Evolutionary conservation across 768 basidiomycete species (phyloP).

Genomic region (Chalciporus sphaerocephalus): DNA sequence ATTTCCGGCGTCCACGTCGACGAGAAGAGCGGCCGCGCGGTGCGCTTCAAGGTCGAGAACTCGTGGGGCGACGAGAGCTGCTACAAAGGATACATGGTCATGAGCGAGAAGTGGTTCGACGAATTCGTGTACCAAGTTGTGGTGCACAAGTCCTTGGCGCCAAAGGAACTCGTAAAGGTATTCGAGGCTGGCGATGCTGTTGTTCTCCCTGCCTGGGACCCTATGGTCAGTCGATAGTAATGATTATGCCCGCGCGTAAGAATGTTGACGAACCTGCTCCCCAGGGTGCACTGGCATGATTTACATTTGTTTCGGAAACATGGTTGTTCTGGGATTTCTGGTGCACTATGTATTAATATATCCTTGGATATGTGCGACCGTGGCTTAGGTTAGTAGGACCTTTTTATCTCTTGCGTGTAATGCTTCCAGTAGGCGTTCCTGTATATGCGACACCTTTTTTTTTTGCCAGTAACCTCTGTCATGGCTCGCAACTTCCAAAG

Average conservation of each 20-base stretch:
- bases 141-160: constrained; percentile 73
- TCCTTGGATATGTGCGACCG: not conserved
- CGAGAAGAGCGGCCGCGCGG: constrained; percentile 55
- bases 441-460: not conserved
- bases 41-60: constrained; percentile 97
- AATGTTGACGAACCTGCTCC: not conserved
- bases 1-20: constrained; percentile 92
- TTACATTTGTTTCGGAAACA: not conserved
- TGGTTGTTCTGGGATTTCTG: not conserved
- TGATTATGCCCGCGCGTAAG: not conserved
- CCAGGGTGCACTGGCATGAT: constrained; percentile 26
- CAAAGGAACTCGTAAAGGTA: constrained; percentile 76
- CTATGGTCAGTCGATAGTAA: constrained; percentile 24
- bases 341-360: not conserved
- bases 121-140: constrained; percentile 96
- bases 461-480: too few species aligned
- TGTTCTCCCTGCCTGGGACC: constrained; percentile 85
- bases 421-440: not conserved
- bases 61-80: constrained; percentile 80
- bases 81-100: constrained; percentile 85
- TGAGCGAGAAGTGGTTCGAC: constrained; percentile 91
- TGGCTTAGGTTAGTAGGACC: not conserved
- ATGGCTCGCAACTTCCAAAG: not conserved
- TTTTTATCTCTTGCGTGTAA: not conserved
- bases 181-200: constrained; percentile 62